Evolutionary conservation across 768 basidiomycete species (phyloP), one percentile per base, ranked within the genome.

Genomic region (Psilocybe cyanescens): DNA sequence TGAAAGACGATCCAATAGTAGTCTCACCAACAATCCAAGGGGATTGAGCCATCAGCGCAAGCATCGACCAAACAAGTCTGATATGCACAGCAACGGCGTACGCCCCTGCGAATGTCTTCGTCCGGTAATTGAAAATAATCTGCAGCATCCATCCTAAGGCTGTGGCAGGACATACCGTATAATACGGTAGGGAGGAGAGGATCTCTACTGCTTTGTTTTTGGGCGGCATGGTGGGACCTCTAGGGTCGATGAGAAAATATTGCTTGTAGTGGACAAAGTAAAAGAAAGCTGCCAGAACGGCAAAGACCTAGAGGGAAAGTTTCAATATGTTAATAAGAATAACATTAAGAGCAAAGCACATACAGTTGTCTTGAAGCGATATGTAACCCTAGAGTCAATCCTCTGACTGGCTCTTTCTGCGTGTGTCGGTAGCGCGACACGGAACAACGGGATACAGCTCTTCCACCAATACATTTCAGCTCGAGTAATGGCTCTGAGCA

Each of bases 401-500:
- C 63, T 41, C 28, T 66, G 58, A 39, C 75, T 77, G 14, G 69
- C 63, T 19, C 75, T 63, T 65, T 79, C 78, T 30, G 44, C 57
- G 46, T 78, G 73, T 4, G 71, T 74, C n/a, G 68, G 65, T 11
- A 61, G 63, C 4, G 51, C 62, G 16, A 65, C 50, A 17, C 56
- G 52, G 3, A 72, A 8, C 8, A 60, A 61, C 2, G 71, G 74
- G 24, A 72, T 60, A 61, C 66, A 59, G 0, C 16, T 49, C 17
- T 52, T 64, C 6, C 29, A 55, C 69, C 65, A 67, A 7, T 57
- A 47, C 33, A 73, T 58, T n/a, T 73, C 68, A 4, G 70, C 48
- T 9, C 72, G 67, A 24, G 61, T 52, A 17, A 76, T 50, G 3
- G 68, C 65, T 52, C 71, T 71, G 19, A 74, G 30, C 72, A 74